Evolutionary conservation across 495 filamentous ascomycete species (phyloP).

Genomic region (Neurospora sp.): DNA sequence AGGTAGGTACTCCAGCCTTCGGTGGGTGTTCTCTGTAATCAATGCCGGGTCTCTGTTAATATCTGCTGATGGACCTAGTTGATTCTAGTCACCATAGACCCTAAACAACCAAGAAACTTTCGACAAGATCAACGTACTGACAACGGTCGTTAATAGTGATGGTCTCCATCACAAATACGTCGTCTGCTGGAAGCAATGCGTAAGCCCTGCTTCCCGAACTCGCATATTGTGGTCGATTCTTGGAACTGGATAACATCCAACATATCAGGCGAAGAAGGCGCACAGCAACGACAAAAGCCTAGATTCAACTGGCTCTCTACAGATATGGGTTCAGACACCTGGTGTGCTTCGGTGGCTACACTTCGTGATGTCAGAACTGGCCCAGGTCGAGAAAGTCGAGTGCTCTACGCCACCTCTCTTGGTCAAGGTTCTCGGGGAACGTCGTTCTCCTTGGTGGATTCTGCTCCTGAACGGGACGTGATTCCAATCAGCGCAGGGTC

Average conservation of each 20-base stretch:
- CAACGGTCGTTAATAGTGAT: not conserved
- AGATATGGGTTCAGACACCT: not conserved
- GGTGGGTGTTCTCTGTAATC: not conserved
- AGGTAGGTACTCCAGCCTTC: not conserved
- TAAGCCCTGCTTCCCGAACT: not conserved
- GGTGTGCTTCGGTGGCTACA: not conserved
- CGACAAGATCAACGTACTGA: not conserved
- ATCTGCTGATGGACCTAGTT: not conserved
- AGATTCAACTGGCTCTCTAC: not conserved
- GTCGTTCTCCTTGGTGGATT: not conserved
- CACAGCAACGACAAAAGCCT: not conserved
- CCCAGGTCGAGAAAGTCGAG: not conserved
- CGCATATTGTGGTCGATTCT: not conserved
- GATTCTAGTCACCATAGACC: not conserved
- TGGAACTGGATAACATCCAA: not conserved
- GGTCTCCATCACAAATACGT: not conserved
- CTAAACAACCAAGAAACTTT: not conserved
- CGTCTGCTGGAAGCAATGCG: not conserved
- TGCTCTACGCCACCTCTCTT: not conserved
- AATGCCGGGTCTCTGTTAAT: not conserved
- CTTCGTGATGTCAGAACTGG: not conserved
- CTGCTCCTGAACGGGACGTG: not conserved
- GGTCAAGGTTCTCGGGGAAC: not conserved
- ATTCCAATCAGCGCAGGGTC: not conserved
- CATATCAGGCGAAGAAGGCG: not conserved